Percentiles rank a stretch among this genome's conserved stretches.
phyloP scores from a whole-genome alignment of 441 rosid species.

The Bruguiera hainesii region DNA sequence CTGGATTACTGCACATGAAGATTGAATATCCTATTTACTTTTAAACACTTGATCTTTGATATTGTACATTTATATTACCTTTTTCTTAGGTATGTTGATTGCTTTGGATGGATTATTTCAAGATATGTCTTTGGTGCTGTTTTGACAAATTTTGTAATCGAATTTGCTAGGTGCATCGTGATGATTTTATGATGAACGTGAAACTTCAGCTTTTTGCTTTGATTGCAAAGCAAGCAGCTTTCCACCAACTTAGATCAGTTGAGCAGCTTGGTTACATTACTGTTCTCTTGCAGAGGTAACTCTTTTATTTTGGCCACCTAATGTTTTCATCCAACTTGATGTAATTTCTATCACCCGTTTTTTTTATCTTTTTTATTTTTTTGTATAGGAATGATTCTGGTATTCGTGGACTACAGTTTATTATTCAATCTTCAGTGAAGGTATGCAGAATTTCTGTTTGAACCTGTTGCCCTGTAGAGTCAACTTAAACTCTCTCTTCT shows the following conservation, averaged over 20 bases:
- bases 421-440: conserved; percentile 85
- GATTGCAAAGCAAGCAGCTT: conserved; percentile 76
- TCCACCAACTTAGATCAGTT: conserved; percentile 92
- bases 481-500: not conserved
- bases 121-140: not conserved
- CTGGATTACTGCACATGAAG: not conserved
- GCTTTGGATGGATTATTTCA: not conserved
- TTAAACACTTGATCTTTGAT: not conserved
- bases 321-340: conserved; percentile 4
- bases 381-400: conserved; percentile 55
- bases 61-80: not conserved
- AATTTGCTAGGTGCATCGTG: conserved; percentile 51
- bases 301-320: not conserved
- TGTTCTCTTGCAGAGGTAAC: conserved; percentile 61
- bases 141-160: conserved; percentile 15
- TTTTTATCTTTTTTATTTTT: not conserved
- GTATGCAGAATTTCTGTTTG: conserved; percentile 30
- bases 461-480: conserved; percentile 9
- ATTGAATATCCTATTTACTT: not conserved
- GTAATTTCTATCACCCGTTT: not conserved
- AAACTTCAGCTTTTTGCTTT: conserved; percentile 76
- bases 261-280: conserved; percentile 92
- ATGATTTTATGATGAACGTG: conserved; percentile 66
- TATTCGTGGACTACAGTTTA: conserved; percentile 62
- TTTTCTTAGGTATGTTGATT: conserved; percentile 1